Evolutionary conservation across 345 rosid genomes (phyloP).

Genomic region (Euclidium syriacum): DNA sequence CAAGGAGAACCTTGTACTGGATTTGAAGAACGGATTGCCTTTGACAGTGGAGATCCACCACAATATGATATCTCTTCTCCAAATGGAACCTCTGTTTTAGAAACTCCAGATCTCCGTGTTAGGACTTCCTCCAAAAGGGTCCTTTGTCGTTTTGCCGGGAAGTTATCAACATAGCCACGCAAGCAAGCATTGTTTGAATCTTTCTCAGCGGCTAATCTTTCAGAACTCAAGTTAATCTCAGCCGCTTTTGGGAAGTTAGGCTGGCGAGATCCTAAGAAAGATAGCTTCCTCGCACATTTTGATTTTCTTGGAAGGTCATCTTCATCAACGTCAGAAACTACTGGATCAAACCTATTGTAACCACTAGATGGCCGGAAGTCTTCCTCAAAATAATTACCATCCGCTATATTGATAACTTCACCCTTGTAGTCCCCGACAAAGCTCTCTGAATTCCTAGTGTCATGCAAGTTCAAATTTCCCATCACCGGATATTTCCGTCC

Average conservation of each 20-base stretch:
- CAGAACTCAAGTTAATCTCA: constrained; percentile 40
- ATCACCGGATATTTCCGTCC: constrained; percentile 28
- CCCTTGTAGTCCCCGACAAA: constrained; percentile 40
- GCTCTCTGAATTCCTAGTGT: constrained; percentile 27
- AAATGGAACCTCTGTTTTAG: constrained; percentile 33
- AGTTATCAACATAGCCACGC: constrained; percentile 25
- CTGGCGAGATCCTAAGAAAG: constrained; percentile 36
- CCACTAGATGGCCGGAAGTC: constrained; percentile 32
- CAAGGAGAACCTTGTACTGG: constrained; percentile 75
- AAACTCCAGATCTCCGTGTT: constrained; percentile 34
- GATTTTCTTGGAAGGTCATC: constrained; percentile 43
- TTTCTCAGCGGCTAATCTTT: constrained; percentile 28
- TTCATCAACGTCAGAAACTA: constrained; percentile 37
- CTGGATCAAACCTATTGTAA: constrained; percentile 31
- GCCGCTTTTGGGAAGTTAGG: constrained; percentile 43
- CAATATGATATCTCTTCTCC: constrained; percentile 45
- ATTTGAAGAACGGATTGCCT: constrained; percentile 48
- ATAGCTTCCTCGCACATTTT: constrained; percentile 46
- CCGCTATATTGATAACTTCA: constrained; percentile 50
- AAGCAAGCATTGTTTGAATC: constrained; percentile 21
- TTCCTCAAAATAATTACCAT: constrained; percentile 31
- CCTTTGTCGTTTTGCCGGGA: constrained; percentile 32
- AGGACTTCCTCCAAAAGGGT: constrained; percentile 38
- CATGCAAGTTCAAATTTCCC: constrained; percentile 28
- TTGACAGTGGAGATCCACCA: constrained; percentile 57